Evolutionary conservation across 495 filamentous ascomycete species (phyloP), one percentile per base, ranked within the genome.

Genomic region (Penicillium fimorum): DNA sequence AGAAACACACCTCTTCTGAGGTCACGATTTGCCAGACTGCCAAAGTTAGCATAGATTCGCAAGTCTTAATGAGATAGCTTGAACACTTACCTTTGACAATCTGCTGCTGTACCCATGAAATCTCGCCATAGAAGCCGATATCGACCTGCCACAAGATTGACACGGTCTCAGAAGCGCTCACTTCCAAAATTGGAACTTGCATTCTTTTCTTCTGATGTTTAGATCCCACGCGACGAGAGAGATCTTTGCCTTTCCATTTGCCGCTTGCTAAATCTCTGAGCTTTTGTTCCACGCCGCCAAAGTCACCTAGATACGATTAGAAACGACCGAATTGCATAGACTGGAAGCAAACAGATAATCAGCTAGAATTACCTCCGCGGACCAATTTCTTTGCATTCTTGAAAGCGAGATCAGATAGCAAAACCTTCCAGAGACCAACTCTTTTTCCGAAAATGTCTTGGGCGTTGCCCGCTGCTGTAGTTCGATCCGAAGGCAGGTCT

Each of bases 401-500:
- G 9, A 77, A 53, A 10, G 76, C 76, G 9, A 53, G 40, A 5
- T 53, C 48, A 5, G 76, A 74, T 5, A 78, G 44, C 1, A 72
- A 35, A n/a, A 78, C 55, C 54, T 76, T 76, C 75, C 75, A 78
- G 6, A 52, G 9, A 7, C 75, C 75, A 0, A 76, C 5, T n/a
- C 49, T 43, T 6, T 64, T 61, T 0, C 69, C 73, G 29, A 73
- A 66, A 20, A 70, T 42, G 1, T 66, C 66, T 9, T 58, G 37
- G 5, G 50, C 18, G 37, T n/a, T 15, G 12, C 37, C 20, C 4
- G 12, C 6, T 18, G n/a, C 15, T 13, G 29, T 13, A 60, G 10
- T 50, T 6, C 17, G 25, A 15, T 12, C 43, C 4, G 22, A 30
- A 15, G 18, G n/a, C 12, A 27, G 4, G 17, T 54, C n/a, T 20